Base-by-base conservation (phyloP, 2,329 filamentous ascomycete species). In the Acrocalymma vagum region DNA sequence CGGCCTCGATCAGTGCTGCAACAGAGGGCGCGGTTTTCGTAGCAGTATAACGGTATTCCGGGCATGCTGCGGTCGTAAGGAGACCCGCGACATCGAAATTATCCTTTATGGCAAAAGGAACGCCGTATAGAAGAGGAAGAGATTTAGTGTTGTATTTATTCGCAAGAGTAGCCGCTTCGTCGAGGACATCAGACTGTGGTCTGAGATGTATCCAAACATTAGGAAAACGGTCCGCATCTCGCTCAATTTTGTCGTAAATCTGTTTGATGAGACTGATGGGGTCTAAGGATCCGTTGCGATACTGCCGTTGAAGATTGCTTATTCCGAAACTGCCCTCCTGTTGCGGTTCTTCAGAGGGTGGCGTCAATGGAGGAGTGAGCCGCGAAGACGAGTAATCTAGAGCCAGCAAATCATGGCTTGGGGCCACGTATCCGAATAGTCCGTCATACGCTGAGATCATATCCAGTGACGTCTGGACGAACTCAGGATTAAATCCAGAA, bases 41-140 rank as follows among this genome's bases (percentile, higher is more conserved):
- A 7, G 72, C 78, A 29, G 60, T 66, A 48, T 77, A 77, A 2
- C 73, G 61, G 37, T 74, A 76, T 10, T 55, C 53, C 15, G 73
- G 69, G 39, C 77, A 78, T 1, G 70, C 76, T 3, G 70, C 70
- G 2, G 78, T 80, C 1, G 78, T 81, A 1, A 55, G 53, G 10
- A 78, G 44, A 1, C 72, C 70, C 16, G 65, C 68, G 6, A 80
- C 69, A 46, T 80, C 78, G 36, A 80, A 76, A 35, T 70, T 76
- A 55, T 81, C 78, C 51, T 80, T 80, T 32, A 80, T 67, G 1
- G 73, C 72, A 45, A 81, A 81, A 0, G 78, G 78, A 5, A 80
- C 55, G 17, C 78, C 78, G 48, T 72, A 81, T 1, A 81, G 67
- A 4, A 76, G 75, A 22, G 72, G 65, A 16, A 6, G 16, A 10